These are phyloP conservation scores for Erysimum cheiranthoides DNA, from an alignment of 345 rosid genomes.

Conservation along the genomic window DNA sequence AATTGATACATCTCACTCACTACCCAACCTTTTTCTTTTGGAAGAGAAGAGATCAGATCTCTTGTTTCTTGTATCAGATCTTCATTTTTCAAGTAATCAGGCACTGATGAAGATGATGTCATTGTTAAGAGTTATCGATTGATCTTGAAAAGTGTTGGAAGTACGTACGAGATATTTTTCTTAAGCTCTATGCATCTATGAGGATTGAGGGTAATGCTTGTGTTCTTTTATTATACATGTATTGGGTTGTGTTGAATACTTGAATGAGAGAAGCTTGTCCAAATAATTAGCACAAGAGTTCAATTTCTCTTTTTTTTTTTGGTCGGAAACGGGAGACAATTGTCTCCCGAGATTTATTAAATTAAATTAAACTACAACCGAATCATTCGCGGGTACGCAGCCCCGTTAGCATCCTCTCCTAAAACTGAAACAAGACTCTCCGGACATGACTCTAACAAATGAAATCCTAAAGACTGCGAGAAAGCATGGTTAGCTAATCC, in stretches of 20 bases:
- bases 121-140: background rate
- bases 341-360: too few relatives aligned
- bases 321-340: too few relatives aligned
- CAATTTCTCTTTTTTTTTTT: too few relatives aligned
- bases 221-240: slow-evolving; percentile 19
- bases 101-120: slow-evolving; percentile 38
- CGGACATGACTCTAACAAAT: too few relatives aligned
- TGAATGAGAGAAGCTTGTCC: background rate
- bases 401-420: too few relatives aligned
- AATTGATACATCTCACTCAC: slow-evolving; percentile 46
- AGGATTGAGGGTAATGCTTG: background rate
- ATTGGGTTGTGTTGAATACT: background rate
- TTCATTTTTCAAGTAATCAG: slow-evolving; percentile 25
- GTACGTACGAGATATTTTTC: background rate
- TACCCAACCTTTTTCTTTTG: slow-evolving; percentile 54
- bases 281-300: background rate
- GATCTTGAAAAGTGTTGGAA: background rate
- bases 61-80: slow-evolving; percentile 44
- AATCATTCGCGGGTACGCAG: too few relatives aligned
- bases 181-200: background rate
- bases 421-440: too few relatives aligned
- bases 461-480: too few relatives aligned
- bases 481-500: too few relatives aligned
- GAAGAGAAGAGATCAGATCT: slow-evolving; percentile 51
- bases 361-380: too few relatives aligned